phyloP scores from a whole-genome alignment of 306 rosid genomes.

The Nissolia schottii region DNA sequence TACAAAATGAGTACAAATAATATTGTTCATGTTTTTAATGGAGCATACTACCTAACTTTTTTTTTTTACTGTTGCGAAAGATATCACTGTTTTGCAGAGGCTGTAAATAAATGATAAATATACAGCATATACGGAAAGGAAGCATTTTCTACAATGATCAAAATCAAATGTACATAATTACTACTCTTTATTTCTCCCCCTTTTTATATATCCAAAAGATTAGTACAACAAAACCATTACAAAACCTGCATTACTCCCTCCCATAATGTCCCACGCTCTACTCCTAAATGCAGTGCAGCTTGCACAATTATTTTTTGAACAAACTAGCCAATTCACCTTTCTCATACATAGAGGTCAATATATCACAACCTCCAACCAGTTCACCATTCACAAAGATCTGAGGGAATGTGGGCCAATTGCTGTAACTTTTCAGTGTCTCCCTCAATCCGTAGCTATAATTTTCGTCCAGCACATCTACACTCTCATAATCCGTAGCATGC shows the following conservation, averaged over 20 bases:
- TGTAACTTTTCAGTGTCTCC: slow-evolving; percentile 70
- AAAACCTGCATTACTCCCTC: not conserved
- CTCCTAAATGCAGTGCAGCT: slow-evolving; percentile 5
- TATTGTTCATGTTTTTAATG: too few relatives aligned
- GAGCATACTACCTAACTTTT: too few relatives aligned
- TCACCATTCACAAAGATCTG: slow-evolving; percentile 81
- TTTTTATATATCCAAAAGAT: not conserved
- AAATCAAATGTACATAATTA: slow-evolving; percentile 1
- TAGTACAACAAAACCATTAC: slow-evolving; percentile 12
- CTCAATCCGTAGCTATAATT: slow-evolving; percentile 74
- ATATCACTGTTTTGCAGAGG: not conserved
- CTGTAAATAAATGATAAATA: not conserved
- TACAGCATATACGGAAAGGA: not conserved
- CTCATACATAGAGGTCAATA: slow-evolving; percentile 73
- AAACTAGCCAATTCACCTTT: slow-evolving; percentile 63
- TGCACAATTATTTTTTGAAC: slow-evolving; percentile 42
- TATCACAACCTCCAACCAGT: slow-evolving; percentile 88
- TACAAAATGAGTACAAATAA: too few relatives aligned
- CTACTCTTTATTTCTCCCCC: not conserved
- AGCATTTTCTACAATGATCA: not conserved
- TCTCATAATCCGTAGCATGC: slow-evolving; percentile 86
- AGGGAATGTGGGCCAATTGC: slow-evolving; percentile 93
- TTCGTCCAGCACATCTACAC: slow-evolving; percentile 77
- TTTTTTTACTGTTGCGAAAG: too few relatives aligned
- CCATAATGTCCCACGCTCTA: not conserved